phyloP scores from a whole-genome alignment of 768 basidiomycete species.

The Macrolepiota dolichaula region DNA sequence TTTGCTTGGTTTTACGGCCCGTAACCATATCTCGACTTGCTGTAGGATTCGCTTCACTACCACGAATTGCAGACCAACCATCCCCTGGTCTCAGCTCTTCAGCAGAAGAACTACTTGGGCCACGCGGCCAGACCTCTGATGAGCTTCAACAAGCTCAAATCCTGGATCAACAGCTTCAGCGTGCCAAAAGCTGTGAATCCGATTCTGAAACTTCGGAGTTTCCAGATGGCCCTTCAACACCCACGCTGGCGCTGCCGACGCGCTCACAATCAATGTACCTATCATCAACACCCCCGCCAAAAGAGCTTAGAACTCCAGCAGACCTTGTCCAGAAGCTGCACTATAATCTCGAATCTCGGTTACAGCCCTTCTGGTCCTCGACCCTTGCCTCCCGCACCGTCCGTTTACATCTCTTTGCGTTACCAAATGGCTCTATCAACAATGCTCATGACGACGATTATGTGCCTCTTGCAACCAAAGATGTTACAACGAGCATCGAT shows the following conservation, averaged over 20 bases:
- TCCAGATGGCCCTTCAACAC: not conserved
- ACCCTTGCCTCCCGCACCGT: conserved; percentile 62
- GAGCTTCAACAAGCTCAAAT: conserved; percentile 44
- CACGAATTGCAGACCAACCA: conserved; percentile 42
- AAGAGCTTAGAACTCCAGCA: conserved; percentile 18
- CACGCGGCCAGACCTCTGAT: conserved; percentile 38
- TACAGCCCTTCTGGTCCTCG: conserved; percentile 81
- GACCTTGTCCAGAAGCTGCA: conserved; percentile 53
- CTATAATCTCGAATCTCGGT: conserved; percentile 70
- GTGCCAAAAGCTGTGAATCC: conserved; percentile 26
- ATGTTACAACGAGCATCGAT: conserved; percentile 59
- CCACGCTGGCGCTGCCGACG: conserved; percentile 11
- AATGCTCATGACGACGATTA: conserved; percentile 17
- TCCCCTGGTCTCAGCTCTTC: conserved; percentile 17
- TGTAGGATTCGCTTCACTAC: conserved; percentile 70
- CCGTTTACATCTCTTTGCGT: conserved; percentile 58
- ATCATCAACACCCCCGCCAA: conserved; percentile 10
- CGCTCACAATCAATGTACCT: conserved; percentile 18
- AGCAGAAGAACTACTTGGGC: conserved; percentile 22
- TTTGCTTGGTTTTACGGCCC: not conserved
- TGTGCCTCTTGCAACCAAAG: conserved; percentile 45
- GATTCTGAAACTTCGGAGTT: conserved; percentile 14
- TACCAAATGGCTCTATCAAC: conserved; percentile 19
- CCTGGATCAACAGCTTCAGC: conserved; percentile 51
- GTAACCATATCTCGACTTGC: not conserved